These are phyloP conservation scores for Diplogelasinospora grovesii DNA, from an alignment of 495 filamentous ascomycete genomes.

Conservation along the genomic window DNA sequence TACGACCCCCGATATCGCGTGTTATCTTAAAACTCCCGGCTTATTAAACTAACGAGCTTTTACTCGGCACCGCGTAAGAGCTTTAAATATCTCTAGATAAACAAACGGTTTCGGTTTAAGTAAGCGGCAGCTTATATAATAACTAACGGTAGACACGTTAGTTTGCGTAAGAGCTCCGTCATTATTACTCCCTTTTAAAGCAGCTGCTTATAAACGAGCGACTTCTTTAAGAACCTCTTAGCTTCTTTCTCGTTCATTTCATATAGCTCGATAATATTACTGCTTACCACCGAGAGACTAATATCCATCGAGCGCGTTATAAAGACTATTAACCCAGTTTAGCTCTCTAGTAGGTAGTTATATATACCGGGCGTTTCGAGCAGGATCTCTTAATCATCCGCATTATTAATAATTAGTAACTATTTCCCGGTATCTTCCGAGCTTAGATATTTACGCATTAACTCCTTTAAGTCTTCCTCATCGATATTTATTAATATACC, in stretches of 20 bases:
- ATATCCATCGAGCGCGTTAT: conserved; percentile 28
- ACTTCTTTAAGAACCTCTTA: conserved; percentile 10
- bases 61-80: conserved; percentile 38
- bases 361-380: conserved; percentile 14
- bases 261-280: conserved; percentile 19
- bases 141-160: conserved; percentile 38
- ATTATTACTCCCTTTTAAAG: not conserved
- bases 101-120: conserved; percentile 35
- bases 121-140: conserved; percentile 43
- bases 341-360: conserved; percentile 25
- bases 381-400: conserved; percentile 21
- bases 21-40: conserved; percentile 44
- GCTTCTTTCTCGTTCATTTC: conserved; percentile 24
- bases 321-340: conserved; percentile 25
- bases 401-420: conserved; percentile 31
- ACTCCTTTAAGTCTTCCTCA: conserved; percentile 13
- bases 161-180: conserved; percentile 22
- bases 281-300: too few relatives aligned
- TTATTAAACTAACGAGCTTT: conserved; percentile 35
- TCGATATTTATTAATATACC: conserved; percentile 6
- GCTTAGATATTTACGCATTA: not conserved
- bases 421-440: conserved; percentile 14
- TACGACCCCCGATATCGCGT: conserved; percentile 34
- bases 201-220: conserved; percentile 12
- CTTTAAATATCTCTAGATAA: conserved; percentile 34